Base-by-base conservation (phyloP, 2,329 filamentous ascomycete genomes). In the Simplicillium aogashimaense region DNA sequence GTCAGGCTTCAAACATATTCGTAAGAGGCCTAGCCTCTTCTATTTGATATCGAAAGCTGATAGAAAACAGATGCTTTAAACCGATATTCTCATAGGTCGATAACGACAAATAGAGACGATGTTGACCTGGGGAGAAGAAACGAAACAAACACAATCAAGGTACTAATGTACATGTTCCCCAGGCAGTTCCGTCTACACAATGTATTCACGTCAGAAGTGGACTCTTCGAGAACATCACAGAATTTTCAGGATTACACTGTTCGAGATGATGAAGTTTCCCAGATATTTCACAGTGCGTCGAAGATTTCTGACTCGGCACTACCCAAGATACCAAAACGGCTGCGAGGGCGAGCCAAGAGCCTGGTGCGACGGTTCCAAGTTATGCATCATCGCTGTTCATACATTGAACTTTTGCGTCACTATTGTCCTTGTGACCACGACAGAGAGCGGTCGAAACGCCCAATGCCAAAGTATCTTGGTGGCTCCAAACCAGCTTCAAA, bases 151-250 rank as follows among this genome's bases (percentile, higher is more conserved):
- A 84, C 79, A 0, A 54, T 78, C 10, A 85, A 83, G 49, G 62
- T 94, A 15, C 77, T 95, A 74, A 92, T 90, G 68, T 90, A 97
- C 59, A 80, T 98, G 2, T 98, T 98, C 50, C 92, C 92, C 28
- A 74, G 82, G 10, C 89, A 97, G 53, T 97, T 95, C 53, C 77
- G 78, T 12, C 66, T 98, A 3, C 87, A 94, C 54, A 98, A 97
- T 59, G 87, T 83, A n/a, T 95, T 97, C 55, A 87, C 80, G 0
- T 85, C 80, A 5, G 63, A 66, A 3, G 70, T 83, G 13, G 74
- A 92, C 55, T 56, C 55, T 16, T 72, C 63, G 37, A 75, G 85
- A 51, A 90, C 82, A 0, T 67, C 76, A 0, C 83, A 90, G 50
- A 74, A 74, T 18, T 81, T 90, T 53, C 85, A 86, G 53, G 88